Conservation (phyloP, 768 basidiomycete genomes). For the Phlegmacium glaucopus region DNA sequence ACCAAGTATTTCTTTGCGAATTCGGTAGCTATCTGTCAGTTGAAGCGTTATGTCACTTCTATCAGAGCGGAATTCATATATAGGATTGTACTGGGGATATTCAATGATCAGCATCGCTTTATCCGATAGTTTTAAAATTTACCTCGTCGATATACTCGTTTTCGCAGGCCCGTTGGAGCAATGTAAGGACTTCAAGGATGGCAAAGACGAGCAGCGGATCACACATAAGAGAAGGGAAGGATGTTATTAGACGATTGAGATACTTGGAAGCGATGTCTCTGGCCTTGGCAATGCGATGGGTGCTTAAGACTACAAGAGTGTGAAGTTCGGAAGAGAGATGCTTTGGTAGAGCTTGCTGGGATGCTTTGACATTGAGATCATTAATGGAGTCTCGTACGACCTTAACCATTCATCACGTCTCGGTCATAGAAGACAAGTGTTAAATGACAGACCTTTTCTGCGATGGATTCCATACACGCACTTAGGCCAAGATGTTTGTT, state of each 20-base stretch:
- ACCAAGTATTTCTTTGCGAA: constrained; percentile 79
- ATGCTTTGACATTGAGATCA: constrained; percentile 69
- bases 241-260: constrained; percentile 79
- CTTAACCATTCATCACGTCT: constrained; percentile 33
- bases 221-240: constrained; percentile 94
- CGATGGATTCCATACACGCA: constrained; percentile 80
- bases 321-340: constrained; percentile 71
- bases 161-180: constrained; percentile 84
- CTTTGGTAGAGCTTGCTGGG: constrained; percentile 73
- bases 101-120: not conserved
- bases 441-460: constrained; percentile 63
- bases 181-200: constrained; percentile 87
- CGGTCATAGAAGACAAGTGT: constrained; percentile 1
- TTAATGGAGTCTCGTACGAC: constrained; percentile 74
- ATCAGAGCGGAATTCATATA: constrained; percentile 79
- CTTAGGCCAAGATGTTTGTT: constrained; percentile 68
- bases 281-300: constrained; percentile 79
- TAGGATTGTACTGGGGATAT: constrained; percentile 75
- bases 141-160: constrained; percentile 93
- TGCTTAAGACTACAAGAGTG: constrained; percentile 70
- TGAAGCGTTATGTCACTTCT: constrained; percentile 71
- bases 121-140: constrained; percentile 11
- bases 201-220: constrained; percentile 83
- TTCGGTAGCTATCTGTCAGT: constrained; percentile 81
- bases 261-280: constrained; percentile 82